phyloP scores from a whole-genome alignment of 2,329 filamentous ascomycete genomes.

The Verticillium tricorpus region DNA sequence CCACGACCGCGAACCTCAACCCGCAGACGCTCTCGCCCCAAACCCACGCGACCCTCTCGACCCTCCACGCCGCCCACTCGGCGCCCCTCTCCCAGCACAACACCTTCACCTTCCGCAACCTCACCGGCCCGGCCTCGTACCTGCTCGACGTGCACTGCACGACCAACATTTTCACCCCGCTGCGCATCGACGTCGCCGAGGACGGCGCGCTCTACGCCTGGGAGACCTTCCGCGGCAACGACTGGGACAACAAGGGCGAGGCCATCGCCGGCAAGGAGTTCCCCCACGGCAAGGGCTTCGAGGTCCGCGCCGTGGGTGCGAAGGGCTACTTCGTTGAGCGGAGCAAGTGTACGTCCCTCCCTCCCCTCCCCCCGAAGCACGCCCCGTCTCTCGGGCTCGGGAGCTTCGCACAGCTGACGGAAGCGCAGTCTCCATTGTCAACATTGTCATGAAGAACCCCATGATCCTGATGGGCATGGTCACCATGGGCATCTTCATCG shows the following conservation, averaged over 20 bases:
- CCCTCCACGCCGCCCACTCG: conserved; percentile 32
- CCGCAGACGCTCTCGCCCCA: conserved; percentile 55
- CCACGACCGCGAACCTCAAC: conserved; percentile 36
- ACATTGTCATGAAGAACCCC: conserved; percentile 76
- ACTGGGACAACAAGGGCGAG: conserved; percentile 84
- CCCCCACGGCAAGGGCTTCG: conserved; percentile 40
- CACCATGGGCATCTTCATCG: conserved; percentile 77
- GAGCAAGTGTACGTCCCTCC: conserved; percentile 63
- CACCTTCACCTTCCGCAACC: conserved; percentile 70
- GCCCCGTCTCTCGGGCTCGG: no score
- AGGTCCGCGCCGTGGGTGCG: conserved; percentile 54
- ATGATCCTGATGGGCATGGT: conserved; percentile 93
- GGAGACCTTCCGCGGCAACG: conserved; percentile 85
- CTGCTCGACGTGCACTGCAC: conserved; percentile 75
- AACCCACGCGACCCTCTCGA: conserved; percentile 58
- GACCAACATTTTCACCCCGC: conserved; percentile 70
- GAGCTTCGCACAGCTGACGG: neutral
- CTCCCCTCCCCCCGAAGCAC: neutral
- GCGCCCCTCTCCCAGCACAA: conserved; percentile 65
- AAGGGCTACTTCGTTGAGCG: conserved; percentile 78
- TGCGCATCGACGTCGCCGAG: conserved; percentile 68
- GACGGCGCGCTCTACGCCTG: conserved; percentile 56
- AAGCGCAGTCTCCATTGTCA: conserved; percentile 62
- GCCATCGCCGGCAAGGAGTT: conserved; percentile 26
- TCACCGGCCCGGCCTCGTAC: conserved; percentile 65